Conservation (phyloP, 257 asterid genomes). For the Penstemon davidsonii region DNA sequence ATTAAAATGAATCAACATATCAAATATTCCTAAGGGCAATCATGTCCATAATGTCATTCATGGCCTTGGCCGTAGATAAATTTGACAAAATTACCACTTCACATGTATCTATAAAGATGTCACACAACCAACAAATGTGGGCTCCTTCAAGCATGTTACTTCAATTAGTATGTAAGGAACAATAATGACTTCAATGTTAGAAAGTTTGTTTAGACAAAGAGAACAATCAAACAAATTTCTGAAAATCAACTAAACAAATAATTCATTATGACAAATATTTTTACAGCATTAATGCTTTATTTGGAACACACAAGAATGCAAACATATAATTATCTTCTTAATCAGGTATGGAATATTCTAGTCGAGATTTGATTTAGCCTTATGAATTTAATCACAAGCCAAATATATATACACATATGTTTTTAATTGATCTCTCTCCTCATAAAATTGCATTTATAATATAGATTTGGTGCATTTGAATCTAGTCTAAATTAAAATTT, state of each 20-base stretch:
- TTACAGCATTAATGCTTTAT: constrained; percentile 6
- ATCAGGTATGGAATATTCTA: background rate
- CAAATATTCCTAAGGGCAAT: background rate
- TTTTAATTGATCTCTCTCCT: too few species aligned
- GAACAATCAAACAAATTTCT: background rate
- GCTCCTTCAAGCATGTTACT: constrained; percentile 48
- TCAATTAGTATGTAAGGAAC: constrained; percentile 52
- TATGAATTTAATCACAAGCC: too few species aligned
- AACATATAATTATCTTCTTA: constrained; percentile 3
- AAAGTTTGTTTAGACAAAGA: background rate
- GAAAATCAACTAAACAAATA: background rate
- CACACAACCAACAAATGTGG: constrained; percentile 44
- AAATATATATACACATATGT: too few species aligned
- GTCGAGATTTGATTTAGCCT: too few species aligned
- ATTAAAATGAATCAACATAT: background rate
- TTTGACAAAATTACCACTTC: too few species aligned
- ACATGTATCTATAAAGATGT: constrained; percentile 17
- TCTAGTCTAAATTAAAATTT: too few species aligned
- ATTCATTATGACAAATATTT: background rate
- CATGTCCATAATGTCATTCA: background rate
- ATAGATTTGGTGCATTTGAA: too few species aligned
- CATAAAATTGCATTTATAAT: too few species aligned
- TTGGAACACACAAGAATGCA: background rate
- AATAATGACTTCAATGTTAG: constrained; percentile 32
- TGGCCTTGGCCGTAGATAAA: background rate